phyloP scores from a whole-genome alignment of 352 stramenopile genomes.

The Phytophthora multivora region DNA sequence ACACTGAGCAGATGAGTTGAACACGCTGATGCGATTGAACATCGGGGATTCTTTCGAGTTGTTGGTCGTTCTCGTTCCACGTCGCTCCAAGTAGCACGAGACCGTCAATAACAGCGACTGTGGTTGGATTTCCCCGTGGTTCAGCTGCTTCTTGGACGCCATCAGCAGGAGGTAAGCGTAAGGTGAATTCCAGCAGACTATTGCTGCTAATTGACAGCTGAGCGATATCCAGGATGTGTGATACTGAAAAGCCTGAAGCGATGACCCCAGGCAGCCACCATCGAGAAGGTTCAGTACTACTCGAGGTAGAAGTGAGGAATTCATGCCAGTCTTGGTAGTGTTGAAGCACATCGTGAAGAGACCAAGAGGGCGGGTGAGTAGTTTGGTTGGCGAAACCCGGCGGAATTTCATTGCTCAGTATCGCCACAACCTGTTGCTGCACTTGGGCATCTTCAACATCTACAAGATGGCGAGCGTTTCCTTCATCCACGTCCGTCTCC shows the following conservation, averaged over 20 bases:
- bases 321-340: conserved; percentile 30
- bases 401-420: conserved; percentile 32
- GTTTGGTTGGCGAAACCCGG: not conserved
- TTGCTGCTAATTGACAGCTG: not conserved
- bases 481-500: not conserved
- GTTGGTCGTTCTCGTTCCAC: conserved; percentile 31
- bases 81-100: conserved; percentile 35
- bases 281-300: not conserved
- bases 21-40: conserved; percentile 19
- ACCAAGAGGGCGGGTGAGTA: conserved; percentile 4
- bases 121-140: not conserved
- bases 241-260: conserved; percentile 1
- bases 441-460: conserved; percentile 18
- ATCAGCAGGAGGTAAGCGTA: not conserved
- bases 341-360: conserved; percentile 30
- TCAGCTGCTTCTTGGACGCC: not conserved
- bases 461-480: not conserved
- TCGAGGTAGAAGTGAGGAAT: not conserved
- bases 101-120: conserved; percentile 36
- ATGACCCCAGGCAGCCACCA: conserved; percentile 30
- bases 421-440: conserved; percentile 11
- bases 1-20: conserved; percentile 14
- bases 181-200: conserved; percentile 8
- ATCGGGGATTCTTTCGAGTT: conserved; percentile 1
- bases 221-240: conserved; percentile 14